These are phyloP conservation scores for Phytophthora pisi DNA, from an alignment of 352 stramenopile genomes.

Conservation along the genomic window DNA sequence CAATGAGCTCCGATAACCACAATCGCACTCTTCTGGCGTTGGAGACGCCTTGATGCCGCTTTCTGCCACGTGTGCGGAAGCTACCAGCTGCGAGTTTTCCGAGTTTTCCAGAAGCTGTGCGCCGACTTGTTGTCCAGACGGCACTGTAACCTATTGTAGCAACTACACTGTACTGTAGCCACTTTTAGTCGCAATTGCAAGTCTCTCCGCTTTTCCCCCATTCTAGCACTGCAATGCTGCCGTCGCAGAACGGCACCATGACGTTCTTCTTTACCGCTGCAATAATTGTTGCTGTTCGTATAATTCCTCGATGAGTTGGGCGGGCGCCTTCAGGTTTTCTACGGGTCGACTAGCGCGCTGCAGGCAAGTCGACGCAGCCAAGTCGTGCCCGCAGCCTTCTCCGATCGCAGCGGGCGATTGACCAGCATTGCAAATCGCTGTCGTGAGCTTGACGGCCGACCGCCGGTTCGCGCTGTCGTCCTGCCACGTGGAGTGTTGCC, in stretches of 20 bases:
- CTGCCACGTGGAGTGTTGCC: constrained; percentile 37
- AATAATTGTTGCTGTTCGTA: constrained; percentile 24
- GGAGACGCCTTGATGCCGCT: not conserved
- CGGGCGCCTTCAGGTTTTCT: constrained; percentile 14
- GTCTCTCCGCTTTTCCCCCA: not conserved
- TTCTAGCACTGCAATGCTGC: not conserved
- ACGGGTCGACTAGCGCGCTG: constrained; percentile 27
- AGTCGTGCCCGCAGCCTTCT: constrained; percentile 4
- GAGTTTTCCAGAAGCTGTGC: not conserved
- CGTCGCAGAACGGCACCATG: not conserved
- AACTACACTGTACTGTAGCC: not conserved
- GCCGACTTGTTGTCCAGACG: not conserved
- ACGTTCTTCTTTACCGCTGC: not conserved
- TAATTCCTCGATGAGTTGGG: constrained; percentile 11
- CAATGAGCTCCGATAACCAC: not conserved
- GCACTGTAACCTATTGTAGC: not conserved
- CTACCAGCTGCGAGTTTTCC: not conserved
- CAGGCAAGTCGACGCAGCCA: constrained; percentile 9
- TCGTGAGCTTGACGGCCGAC: constrained; percentile 9
- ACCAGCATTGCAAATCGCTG: constrained; percentile 25
- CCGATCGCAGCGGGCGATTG: not conserved
- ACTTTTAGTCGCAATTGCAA: constrained; percentile 1
- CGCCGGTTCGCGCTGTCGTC: constrained; percentile 12
- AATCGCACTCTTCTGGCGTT: not conserved
- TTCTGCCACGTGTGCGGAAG: not conserved